Percentiles rank a stretch among this genome's conserved stretches.
Evolutionary conservation across 257 asterid genomes (phyloP).

Genomic region (Primulina tabacum): DNA sequence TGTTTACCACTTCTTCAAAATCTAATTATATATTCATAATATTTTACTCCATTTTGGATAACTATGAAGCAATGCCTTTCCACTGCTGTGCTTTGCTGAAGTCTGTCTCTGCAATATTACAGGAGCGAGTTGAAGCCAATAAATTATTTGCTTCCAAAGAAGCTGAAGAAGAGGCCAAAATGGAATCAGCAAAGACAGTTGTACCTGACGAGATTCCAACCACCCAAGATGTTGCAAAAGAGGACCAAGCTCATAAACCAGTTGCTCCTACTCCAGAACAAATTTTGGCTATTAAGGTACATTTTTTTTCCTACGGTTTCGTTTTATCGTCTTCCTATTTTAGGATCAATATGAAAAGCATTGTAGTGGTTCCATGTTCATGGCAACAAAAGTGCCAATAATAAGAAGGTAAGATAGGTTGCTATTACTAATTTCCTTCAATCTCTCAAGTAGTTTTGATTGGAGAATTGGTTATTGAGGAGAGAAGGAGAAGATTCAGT

Average conservation of each 20-base stretch:
- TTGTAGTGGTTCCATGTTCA: constrained; percentile 5
- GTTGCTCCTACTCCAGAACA: constrained; percentile 93
- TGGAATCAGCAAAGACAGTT: constrained; percentile 71
- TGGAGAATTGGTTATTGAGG: constrained; percentile 1
- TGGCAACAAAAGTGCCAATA: constrained; percentile 4
- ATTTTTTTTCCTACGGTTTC: constrained; percentile 9
- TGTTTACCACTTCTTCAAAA: not conserved
- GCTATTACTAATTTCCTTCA: constrained; percentile 1
- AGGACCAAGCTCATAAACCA: constrained; percentile 66
- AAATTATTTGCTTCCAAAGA: constrained; percentile 76
- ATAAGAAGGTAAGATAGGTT: constrained; percentile 11
- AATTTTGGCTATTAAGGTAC: constrained; percentile 92
- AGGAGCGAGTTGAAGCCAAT: constrained; percentile 95
- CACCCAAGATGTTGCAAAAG: constrained; percentile 54
- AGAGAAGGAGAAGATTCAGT: constrained; percentile 16
- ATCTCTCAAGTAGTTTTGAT: not conserved
- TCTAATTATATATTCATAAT: not conserved
- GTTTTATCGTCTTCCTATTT: constrained; percentile 13
- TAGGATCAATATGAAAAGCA: constrained; percentile 3
- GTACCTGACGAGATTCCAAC: constrained; percentile 71
- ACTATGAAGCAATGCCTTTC: constrained; percentile 5
- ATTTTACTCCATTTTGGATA: constrained; percentile 7
- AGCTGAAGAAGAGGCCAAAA: constrained; percentile 89
- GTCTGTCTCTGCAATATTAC: constrained; percentile 22
- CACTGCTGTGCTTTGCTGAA: constrained; percentile 9